phyloP scores from a whole-genome alignment of 2,329 filamentous ascomycete genomes.

The Sphaceloma murrayae region DNA sequence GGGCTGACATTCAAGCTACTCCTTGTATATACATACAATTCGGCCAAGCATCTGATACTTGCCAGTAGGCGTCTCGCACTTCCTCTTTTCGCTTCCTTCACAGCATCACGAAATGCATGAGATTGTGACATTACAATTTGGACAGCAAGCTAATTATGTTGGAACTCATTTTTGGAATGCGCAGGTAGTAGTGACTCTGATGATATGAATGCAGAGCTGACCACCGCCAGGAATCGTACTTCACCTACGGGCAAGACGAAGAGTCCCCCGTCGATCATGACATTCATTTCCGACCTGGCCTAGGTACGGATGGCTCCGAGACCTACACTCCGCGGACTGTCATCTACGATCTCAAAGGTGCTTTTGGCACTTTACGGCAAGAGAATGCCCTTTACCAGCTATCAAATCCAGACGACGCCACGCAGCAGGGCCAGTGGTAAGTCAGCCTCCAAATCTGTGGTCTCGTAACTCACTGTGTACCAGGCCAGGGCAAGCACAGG shows the following conservation, averaged over 20 bases:
- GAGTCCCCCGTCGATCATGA: conserved; percentile 67
- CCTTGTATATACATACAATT: too few relatives aligned
- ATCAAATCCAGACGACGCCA: conserved; percentile 38
- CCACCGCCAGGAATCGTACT: conserved; percentile 74
- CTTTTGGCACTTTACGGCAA: conserved; percentile 79
- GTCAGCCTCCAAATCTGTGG: conserved; percentile 17
- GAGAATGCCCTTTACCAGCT: conserved; percentile 79
- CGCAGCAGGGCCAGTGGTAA: conserved; percentile 37
- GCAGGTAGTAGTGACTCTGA: conserved; percentile 47
- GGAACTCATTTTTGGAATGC: conserved; percentile 97
- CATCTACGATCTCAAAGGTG: conserved; percentile 90
- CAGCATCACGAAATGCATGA: too few relatives aligned
- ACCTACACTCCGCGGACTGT: conserved; percentile 87
- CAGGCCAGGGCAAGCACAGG: conserved; percentile 58
- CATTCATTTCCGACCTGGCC: conserved; percentile 75
- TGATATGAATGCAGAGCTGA: background rate
- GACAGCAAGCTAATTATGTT: conserved; percentile 84
- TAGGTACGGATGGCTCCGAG: conserved; percentile 74
- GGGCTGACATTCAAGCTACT: too few relatives aligned
- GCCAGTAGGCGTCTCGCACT: too few relatives aligned
- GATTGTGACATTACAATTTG: conserved; percentile 87
- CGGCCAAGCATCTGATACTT: too few relatives aligned
- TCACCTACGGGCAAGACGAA: conserved; percentile 68
- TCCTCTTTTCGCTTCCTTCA: too few relatives aligned
- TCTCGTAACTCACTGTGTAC: too few relatives aligned